Evolutionary conservation across 495 filamentous ascomycete species (phyloP).

Genomic region (Cercophora newfieldiana): DNA sequence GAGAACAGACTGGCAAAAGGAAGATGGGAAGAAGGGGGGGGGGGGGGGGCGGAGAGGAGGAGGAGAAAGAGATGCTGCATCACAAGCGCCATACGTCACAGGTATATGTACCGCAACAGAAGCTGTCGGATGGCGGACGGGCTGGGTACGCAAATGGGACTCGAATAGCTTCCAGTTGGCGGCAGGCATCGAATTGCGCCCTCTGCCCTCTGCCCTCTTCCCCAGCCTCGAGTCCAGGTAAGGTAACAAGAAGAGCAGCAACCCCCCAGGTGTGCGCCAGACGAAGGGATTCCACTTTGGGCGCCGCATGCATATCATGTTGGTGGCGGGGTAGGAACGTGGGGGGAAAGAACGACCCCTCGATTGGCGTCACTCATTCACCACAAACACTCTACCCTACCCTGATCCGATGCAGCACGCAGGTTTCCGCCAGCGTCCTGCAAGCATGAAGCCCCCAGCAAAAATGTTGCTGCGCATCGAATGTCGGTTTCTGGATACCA

Average conservation of each 20-base stretch:
- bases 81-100: not conserved
- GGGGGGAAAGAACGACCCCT: slow-evolving; percentile 14
- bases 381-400: not conserved
- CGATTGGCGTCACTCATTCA: not conserved
- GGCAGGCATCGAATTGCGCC: not conserved
- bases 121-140: not conserved
- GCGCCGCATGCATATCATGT: slow-evolving; percentile 17
- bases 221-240: not conserved
- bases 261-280: not conserved
- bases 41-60: not conserved
- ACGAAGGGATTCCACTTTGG: slow-evolving; percentile 18
- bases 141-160: not conserved
- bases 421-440: not conserved
- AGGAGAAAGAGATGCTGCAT: not conserved
- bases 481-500: not conserved
- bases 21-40: not conserved
- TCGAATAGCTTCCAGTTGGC: not conserved
- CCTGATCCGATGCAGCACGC: not conserved
- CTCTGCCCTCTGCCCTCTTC: not conserved
- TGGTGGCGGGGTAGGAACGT: slow-evolving; percentile 14
- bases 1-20: not conserved
- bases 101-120: not conserved
- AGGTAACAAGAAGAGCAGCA: not conserved
- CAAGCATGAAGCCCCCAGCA: not conserved
- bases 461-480: not conserved